These are phyloP conservation scores for Xylariales sp. DNA, from an alignment of 2,329 filamentous ascomycete species.

Conservation along the genomic window DNA sequence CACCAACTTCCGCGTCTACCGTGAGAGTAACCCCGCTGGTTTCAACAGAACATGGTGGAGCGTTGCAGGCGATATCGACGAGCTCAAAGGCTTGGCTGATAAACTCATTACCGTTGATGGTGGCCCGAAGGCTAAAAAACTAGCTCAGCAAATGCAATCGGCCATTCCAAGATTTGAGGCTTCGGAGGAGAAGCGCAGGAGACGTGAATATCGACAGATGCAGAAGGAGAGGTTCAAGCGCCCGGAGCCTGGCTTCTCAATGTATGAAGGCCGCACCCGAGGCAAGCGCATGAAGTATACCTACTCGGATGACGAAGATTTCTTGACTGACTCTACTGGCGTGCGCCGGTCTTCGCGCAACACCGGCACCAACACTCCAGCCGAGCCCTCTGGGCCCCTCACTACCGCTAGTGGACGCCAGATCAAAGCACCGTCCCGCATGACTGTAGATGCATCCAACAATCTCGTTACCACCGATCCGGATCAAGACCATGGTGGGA, in stretches of 20 bases:
- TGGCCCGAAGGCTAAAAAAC: slow-evolving; percentile 71
- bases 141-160: slow-evolving; percentile 71
- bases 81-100: slow-evolving; percentile 69
- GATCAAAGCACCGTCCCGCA: slow-evolving; percentile 63
- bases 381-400: slow-evolving; percentile 57
- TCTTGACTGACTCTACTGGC: slow-evolving; percentile 57
- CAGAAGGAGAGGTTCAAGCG: slow-evolving; percentile 84
- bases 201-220: slow-evolving; percentile 83
- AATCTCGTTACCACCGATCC: slow-evolving; percentile 40
- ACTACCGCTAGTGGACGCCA: slow-evolving; percentile 86
- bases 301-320: slow-evolving; percentile 82
- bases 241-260: slow-evolving; percentile 82
- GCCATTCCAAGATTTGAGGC: slow-evolving; percentile 89
- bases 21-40: slow-evolving; percentile 81
- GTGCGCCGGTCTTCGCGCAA: slow-evolving; percentile 68
- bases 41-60: slow-evolving; percentile 84
- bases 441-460: slow-evolving; percentile 56
- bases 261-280: slow-evolving; percentile 93
- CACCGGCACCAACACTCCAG: slow-evolving; percentile 68
- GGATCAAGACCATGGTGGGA: slow-evolving; percentile 22
- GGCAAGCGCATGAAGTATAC: slow-evolving; percentile 97
- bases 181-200: slow-evolving; percentile 92
- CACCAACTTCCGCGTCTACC: slow-evolving; percentile 88
- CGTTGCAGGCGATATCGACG: slow-evolving; percentile 85
- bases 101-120: slow-evolving; percentile 75